Evolutionary conservation across 768 basidiomycete species (phyloP).

Genomic region (Tephrocybe rancida): DNA sequence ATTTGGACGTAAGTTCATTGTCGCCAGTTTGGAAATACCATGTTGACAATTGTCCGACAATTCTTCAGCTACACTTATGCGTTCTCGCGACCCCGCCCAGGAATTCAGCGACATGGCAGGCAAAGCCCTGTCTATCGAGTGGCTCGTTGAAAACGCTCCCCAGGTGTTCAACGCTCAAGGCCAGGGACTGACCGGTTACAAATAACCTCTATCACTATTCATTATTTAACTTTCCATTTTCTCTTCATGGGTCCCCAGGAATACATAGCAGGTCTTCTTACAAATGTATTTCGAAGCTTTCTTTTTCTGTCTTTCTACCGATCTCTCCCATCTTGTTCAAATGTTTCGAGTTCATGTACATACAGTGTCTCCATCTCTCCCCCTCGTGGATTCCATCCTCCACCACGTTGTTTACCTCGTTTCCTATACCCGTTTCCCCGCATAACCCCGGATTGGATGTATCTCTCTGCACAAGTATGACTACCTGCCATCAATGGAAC

Average conservation of each 20-base stretch:
- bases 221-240: slow-evolving; percentile 15
- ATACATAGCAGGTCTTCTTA: slow-evolving; percentile 12
- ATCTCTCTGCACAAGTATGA: slow-evolving; percentile 16
- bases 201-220: slow-evolving; percentile 19
- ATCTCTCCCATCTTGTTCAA: neutral
- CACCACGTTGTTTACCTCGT: slow-evolving; percentile 3
- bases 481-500: slow-evolving; percentile 10
- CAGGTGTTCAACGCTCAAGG: slow-evolving; percentile 42
- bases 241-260: slow-evolving; percentile 5
- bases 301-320: neutral
- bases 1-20: slow-evolving; percentile 84
- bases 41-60: slow-evolving; percentile 1
- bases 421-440: slow-evolving; percentile 14
- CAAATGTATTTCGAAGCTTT: slow-evolving; percentile 8
- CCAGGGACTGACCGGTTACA: slow-evolving; percentile 8
- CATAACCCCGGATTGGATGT: slow-evolving; percentile 19
- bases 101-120: slow-evolving; percentile 99
- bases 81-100: slow-evolving; percentile 79
- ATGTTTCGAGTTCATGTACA: slow-evolving; percentile 3
- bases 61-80: slow-evolving; percentile 87
- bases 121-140: slow-evolving; percentile 91
- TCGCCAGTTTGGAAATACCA: neutral
- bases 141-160: slow-evolving; percentile 90
- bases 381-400: slow-evolving; percentile 1
- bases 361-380: neutral